phyloP scores from a whole-genome alignment of 75 land plant species.

The Sequoia sempervirens region DNA sequence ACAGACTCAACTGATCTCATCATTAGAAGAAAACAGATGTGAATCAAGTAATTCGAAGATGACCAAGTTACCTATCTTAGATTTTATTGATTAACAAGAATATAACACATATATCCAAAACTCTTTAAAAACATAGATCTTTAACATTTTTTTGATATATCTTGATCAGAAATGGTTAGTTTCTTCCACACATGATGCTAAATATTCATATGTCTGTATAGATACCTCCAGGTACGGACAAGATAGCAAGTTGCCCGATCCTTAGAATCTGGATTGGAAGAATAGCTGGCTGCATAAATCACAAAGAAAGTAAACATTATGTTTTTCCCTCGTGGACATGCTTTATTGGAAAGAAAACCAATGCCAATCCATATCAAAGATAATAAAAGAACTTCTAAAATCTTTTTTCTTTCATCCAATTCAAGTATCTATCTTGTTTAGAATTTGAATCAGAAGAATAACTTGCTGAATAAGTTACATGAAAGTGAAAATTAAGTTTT shows the following conservation, averaged over 20 bases:
- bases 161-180: not conserved
- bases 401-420: not conserved
- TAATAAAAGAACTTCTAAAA: not conserved
- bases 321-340: not conserved
- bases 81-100: not conserved
- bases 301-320: not conserved
- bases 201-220: not conserved
- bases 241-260: conserved; percentile 82
- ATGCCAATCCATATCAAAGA: not conserved
- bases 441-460: conserved; percentile 81
- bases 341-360: not conserved
- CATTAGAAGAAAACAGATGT: not conserved
- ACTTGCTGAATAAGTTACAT: conserved; percentile 58
- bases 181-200: not conserved
- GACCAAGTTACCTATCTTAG: not conserved
- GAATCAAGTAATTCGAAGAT: not conserved
- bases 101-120: not conserved
- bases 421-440: conserved; percentile 13
- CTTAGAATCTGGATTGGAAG: conserved; percentile 87
- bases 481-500: not conserved
- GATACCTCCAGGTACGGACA: conserved; percentile 93
- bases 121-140: not conserved
- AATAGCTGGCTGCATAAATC: conserved; percentile 71
- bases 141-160: not conserved
- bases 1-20: not conserved